These are phyloP conservation scores for Wallacemonas sp. DNA, from an alignment of 208 protist genomes.

Conservation along the genomic window DNA sequence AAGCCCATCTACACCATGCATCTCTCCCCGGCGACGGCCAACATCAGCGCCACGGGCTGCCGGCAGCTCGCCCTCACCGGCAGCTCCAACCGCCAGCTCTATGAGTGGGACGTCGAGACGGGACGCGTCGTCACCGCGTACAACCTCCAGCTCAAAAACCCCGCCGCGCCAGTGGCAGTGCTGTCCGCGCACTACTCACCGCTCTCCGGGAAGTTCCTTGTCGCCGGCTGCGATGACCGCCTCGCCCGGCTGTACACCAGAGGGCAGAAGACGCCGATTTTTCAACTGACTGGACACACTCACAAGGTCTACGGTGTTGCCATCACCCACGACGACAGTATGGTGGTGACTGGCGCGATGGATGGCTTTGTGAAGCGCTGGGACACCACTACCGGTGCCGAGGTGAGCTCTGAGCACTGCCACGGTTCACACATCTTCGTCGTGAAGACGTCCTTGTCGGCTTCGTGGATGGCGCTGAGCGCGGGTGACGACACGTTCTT, in stretches of 20 bases:
- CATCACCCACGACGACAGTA: slow-evolving; percentile 21
- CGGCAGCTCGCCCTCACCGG: slow-evolving; percentile 11
- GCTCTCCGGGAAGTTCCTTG: slow-evolving; percentile 11
- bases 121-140: slow-evolving; percentile 13
- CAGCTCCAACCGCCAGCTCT: slow-evolving; percentile 11
- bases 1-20: slow-evolving; percentile 45
- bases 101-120: slow-evolving; percentile 29
- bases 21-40: slow-evolving; percentile 16
- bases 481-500: slow-evolving; percentile 51
- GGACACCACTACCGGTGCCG: slow-evolving; percentile 40
- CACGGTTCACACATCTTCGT: slow-evolving; percentile 61
- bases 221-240: slow-evolving; percentile 20
- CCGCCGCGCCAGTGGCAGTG: slow-evolving; percentile 1
- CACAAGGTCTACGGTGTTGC: slow-evolving; percentile 40
- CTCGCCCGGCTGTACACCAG: slow-evolving; percentile 16
- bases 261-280: not conserved
- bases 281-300: slow-evolving; percentile 28
- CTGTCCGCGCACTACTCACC: slow-evolving; percentile 17
- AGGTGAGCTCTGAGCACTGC: slow-evolving; percentile 18
- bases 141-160: not conserved
- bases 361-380: slow-evolving; percentile 50
- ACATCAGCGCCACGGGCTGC: not conserved
- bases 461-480: slow-evolving; percentile 42
- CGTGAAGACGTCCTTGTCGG: slow-evolving; percentile 27
- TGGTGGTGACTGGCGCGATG: slow-evolving; percentile 54